A percentile compares a stretch with the other conserved stretches of the same genome.
phyloP scores from a whole-genome alignment of 495 filamentous ascomycete species.

The Aspergillus sparsus region DNA sequence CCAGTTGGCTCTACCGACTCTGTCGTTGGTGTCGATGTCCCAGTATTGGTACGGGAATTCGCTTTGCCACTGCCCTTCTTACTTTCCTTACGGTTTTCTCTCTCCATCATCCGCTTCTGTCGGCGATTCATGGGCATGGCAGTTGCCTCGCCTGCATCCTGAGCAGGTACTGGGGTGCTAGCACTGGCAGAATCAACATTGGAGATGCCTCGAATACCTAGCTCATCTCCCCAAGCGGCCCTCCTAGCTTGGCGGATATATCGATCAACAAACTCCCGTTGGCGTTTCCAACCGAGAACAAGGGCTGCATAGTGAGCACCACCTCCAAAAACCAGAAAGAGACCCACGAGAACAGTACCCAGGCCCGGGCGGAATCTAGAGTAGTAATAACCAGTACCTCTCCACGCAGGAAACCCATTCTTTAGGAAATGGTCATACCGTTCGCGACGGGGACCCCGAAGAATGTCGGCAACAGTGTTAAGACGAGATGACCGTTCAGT shows the following conservation, averaged over 20 bases:
- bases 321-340: conserved; percentile 85
- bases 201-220: conserved; percentile 64
- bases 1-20: conserved; percentile 59
- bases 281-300: conserved; percentile 80
- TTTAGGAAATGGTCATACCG: conserved; percentile 94
- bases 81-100: conserved; percentile 70
- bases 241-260: conserved; percentile 89
- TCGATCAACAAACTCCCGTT: conserved; percentile 83
- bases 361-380: conserved; percentile 86
- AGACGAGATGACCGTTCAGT: conserved; percentile 78
- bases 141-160: conserved; percentile 40
- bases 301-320: conserved; percentile 81
- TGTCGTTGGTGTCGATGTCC: conserved; percentile 51
- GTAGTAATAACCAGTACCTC: conserved; percentile 98
- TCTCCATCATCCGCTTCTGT: conserved; percentile 84
- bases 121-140: conserved; percentile 74
- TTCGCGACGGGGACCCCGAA: conserved; percentile 74
- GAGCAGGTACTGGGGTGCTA: conserved; percentile 30
- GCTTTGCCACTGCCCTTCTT: conserved; percentile 40
- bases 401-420: conserved; percentile 95
- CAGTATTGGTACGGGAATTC: conserved; percentile 37
- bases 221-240: conserved; percentile 84
- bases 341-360: conserved; percentile 75
- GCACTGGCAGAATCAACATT: conserved; percentile 57
- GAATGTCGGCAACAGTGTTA: conserved; percentile 78